Conservation (phyloP, 176 grass and related monocot genomes). For the Thalia dealbata region DNA sequence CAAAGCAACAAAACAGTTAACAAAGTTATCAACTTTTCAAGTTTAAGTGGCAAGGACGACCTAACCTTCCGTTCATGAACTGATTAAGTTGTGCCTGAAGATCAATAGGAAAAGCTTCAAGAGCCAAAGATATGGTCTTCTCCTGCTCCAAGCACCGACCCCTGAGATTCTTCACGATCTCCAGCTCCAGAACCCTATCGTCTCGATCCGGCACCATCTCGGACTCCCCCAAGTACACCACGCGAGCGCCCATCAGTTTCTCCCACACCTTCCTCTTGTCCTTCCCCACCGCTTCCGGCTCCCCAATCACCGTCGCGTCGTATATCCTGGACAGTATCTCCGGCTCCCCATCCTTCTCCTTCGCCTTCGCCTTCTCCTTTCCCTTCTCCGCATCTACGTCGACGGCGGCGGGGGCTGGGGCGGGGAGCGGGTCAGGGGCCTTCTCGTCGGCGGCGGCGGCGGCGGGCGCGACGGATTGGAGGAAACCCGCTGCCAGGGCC, state of each 20-base stretch:
- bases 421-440: slow-evolving; percentile 1
- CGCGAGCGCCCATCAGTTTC: slow-evolving; percentile 82
- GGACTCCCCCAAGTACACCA: slow-evolving; percentile 87
- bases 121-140: slow-evolving; percentile 45
- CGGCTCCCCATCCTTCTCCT: slow-evolving; percentile 22
- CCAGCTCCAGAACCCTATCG: slow-evolving; percentile 65
- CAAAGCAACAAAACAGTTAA: neutral
- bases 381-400: neutral
- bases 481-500: slow-evolving; percentile 33
- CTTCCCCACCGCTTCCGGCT: slow-evolving; percentile 88
- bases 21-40: neutral
- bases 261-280: slow-evolving; percentile 79
- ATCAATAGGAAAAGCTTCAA: slow-evolving; percentile 66
- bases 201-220: slow-evolving; percentile 88
- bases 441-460: slow-evolving; percentile 29
- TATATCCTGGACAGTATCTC: slow-evolving; percentile 69
- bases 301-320: slow-evolving; percentile 85
- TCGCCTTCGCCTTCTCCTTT: neutral
- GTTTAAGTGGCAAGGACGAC: neutral
- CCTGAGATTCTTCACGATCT: slow-evolving; percentile 64
- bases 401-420: slow-evolving; percentile 3
- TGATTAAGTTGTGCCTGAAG: slow-evolving; percentile 74
- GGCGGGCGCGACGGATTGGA: slow-evolving; percentile 35
- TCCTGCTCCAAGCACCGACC: slow-evolving; percentile 39
- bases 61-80: slow-evolving; percentile 77